Evolutionary conservation across 345 rosid genomes (phyloP).

Genomic region (Ceriops zippeliana): DNA sequence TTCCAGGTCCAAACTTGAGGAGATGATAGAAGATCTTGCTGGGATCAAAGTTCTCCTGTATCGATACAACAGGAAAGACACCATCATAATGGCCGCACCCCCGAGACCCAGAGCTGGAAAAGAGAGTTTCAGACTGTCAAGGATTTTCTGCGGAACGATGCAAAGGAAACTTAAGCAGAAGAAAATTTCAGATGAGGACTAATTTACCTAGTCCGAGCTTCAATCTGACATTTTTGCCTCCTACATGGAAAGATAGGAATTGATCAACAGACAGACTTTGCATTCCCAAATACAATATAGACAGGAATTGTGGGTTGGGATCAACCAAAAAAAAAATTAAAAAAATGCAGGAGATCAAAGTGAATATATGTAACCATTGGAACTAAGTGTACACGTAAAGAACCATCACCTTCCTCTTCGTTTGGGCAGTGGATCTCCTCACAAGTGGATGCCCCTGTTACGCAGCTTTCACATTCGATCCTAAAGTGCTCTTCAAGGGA

Average conservation of each 20-base stretch:
- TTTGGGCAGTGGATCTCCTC: too few species aligned
- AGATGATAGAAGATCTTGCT: slow-evolving; percentile 20
- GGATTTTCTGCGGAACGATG: neutral
- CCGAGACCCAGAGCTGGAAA: slow-evolving; percentile 39
- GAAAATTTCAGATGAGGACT: neutral
- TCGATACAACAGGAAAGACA: slow-evolving; percentile 11
- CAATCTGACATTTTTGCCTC: too few species aligned
- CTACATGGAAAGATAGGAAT: too few species aligned
- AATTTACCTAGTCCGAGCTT: slow-evolving; percentile 26
- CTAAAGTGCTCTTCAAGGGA: slow-evolving; percentile 3
- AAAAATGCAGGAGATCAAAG: too few species aligned
- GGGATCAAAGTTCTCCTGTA: slow-evolving; percentile 21
- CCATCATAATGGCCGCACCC: slow-evolving; percentile 19
- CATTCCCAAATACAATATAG: too few species aligned
- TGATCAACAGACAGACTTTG: too few species aligned
- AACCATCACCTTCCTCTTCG: too few species aligned
- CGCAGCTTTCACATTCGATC: neutral
- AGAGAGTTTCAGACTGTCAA: neutral
- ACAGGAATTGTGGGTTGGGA: too few species aligned
- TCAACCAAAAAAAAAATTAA: too few species aligned
- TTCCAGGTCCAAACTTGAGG: slow-evolving; percentile 37
- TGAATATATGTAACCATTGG: too few species aligned
- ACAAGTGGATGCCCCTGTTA: too few species aligned
- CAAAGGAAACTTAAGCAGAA: neutral
- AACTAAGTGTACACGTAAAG: too few species aligned